Conservation (phyloP, 2,329 filamentous ascomycete genomes). For the Ceratocystis huliohia region DNA sequence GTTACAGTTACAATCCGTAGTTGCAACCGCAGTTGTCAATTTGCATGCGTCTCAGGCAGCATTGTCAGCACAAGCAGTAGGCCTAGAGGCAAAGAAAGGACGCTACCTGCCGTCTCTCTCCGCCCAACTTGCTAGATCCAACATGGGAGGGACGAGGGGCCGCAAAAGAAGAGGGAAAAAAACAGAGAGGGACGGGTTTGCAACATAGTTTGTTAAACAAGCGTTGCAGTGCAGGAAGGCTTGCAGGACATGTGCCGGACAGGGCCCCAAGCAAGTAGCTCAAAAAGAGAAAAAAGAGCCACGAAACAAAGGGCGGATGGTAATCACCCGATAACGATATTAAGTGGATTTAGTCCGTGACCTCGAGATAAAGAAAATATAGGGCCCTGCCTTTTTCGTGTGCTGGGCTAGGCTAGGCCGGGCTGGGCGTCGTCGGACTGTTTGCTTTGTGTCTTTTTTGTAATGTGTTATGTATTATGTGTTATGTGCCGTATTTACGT, state of each 20-base stretch:
- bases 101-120: too few species aligned
- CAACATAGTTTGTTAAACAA: too few species aligned
- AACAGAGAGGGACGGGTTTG: too few species aligned
- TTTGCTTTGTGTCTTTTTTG: neutral
- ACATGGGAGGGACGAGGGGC: too few species aligned
- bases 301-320: conserved; percentile 2
- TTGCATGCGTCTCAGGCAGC: conserved; percentile 2
- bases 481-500: neutral
- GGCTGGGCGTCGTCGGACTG: neutral
- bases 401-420: neutral
- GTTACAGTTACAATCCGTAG: neutral
- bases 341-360: neutral
- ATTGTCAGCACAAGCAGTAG: too few species aligned
- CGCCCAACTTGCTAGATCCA: too few species aligned
- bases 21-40: conserved; percentile 2
- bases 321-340: neutral
- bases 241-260: neutral
- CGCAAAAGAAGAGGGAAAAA: neutral
- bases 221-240: neutral
- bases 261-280: neutral
- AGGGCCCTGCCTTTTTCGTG: conserved; percentile 4
- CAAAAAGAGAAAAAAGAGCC: neutral
- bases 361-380: conserved; percentile 2
- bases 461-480: neutral
- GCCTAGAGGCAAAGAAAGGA: too few species aligned